These are phyloP conservation scores for Annulohypoxylon truncatum DNA, from an alignment of 2,329 filamentous ascomycete species.

Conservation along the genomic window DNA sequence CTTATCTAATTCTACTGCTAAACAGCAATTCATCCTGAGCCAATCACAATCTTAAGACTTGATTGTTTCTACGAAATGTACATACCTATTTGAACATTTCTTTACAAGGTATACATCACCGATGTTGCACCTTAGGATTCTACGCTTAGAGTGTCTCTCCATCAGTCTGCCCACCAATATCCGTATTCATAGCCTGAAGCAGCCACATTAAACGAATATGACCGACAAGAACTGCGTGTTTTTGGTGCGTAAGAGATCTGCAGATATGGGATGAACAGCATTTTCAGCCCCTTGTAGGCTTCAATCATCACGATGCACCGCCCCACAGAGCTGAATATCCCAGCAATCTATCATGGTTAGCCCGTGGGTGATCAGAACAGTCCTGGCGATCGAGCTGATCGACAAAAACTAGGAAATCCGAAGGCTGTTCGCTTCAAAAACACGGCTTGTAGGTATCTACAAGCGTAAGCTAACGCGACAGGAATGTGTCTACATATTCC, in stretches of 20 bases:
- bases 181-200: background rate
- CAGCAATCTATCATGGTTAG: conserved; percentile 6
- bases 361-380: conserved; percentile 2
- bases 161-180: background rate
- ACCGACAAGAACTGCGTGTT: background rate
- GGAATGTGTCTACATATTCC: conserved; percentile 3
- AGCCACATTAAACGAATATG: background rate
- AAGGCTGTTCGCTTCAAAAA: background rate
- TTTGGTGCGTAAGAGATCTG: background rate
- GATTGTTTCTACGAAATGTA: no score
- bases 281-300: background rate
- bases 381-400: background rate
- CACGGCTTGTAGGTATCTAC: conserved; percentile 4
- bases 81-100: background rate
- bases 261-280: background rate
- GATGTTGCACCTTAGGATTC: background rate
- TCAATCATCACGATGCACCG: conserved; percentile 21
- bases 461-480: conserved; percentile 14
- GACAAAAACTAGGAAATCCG: background rate
- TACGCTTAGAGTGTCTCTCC: background rate
- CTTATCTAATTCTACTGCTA: background rate
- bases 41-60: background rate
- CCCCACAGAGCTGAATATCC: conserved; percentile 34
- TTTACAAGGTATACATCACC: background rate
- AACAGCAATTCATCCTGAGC: background rate